Evolutionary conservation across 495 filamentous ascomycete species (phyloP).

Genomic region (Diplogelasinospora grovesii): DNA sequence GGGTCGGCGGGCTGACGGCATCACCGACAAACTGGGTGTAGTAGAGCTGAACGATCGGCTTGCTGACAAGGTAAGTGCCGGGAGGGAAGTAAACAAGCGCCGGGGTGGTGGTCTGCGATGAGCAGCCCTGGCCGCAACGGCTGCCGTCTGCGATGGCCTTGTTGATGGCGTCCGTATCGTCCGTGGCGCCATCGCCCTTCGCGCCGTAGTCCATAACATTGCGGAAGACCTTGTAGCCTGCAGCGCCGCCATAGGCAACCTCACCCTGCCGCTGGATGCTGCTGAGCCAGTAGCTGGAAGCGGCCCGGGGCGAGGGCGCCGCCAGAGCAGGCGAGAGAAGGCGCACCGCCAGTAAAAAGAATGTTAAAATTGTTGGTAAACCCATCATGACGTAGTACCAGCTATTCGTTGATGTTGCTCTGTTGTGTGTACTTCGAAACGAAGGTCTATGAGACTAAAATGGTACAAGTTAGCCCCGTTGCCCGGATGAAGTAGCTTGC

Average conservation of each 20-base stretch:
- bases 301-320: conserved; percentile 23
- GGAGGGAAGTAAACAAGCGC: conserved; percentile 77
- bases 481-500: too few relatives aligned
- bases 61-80: conserved; percentile 66
- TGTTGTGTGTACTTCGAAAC: conserved; percentile 8
- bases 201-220: conserved; percentile 71
- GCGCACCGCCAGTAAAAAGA: conserved; percentile 30
- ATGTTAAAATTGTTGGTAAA: conserved; percentile 30
- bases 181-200: conserved; percentile 65
- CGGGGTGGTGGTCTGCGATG: conserved; percentile 70
- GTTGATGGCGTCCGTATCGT: conserved; percentile 90
- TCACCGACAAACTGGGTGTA: conserved; percentile 81
- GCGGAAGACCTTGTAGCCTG: conserved; percentile 67
- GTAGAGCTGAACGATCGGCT: conserved; percentile 65
- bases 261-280: conserved; percentile 64
- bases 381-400: conserved; percentile 40
- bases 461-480: not conserved
- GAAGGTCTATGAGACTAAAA: conserved; percentile 8
- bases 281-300: conserved; percentile 64
- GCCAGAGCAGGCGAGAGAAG: conserved; percentile 26
- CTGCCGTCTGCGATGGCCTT: conserved; percentile 66
- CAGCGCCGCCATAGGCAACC: conserved; percentile 52
- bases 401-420: conserved; percentile 25
- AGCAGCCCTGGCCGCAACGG: conserved; percentile 72
- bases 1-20: conserved; percentile 55